Evolutionary conservation across 164 flowering plant genomes (phyloP).

Genomic region (Umbilicus rupestris): DNA sequence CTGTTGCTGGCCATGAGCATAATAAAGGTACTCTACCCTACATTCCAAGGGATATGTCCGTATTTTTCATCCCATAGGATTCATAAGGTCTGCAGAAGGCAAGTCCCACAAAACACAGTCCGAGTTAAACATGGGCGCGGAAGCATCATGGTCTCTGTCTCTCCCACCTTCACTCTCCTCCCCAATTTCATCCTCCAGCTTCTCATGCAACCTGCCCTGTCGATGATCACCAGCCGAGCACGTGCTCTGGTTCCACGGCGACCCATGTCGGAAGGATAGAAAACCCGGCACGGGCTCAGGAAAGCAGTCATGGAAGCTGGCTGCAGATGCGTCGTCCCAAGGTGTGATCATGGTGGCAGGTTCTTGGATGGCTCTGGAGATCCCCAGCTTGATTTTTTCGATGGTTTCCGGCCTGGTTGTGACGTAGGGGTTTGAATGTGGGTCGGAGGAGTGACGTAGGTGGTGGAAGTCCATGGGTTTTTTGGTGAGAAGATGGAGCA

Average conservation of each 20-base stretch:
- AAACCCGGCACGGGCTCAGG: slow-evolving; percentile 31
- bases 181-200: slow-evolving; percentile 39
- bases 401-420: slow-evolving; percentile 31
- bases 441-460: slow-evolving; percentile 29
- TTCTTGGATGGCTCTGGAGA: slow-evolving; percentile 72
- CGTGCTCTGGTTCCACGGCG: slow-evolving; percentile 80
- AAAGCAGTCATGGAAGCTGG: slow-evolving; percentile 30
- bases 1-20: too few species aligned
- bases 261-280: slow-evolving; percentile 43
- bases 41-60: not conserved
- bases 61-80: slow-evolving; percentile 39
- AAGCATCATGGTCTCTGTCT: slow-evolving; percentile 20
- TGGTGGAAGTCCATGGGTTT: slow-evolving; percentile 67
- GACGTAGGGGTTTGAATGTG: slow-evolving; percentile 21
- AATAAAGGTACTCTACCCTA: too few species aligned
- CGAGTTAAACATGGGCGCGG: slow-evolving; percentile 43
- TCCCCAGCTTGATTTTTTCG: slow-evolving; percentile 60
- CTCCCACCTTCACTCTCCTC: slow-evolving; percentile 48
- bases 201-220: slow-evolving; percentile 30
- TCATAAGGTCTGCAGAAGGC: slow-evolving; percentile 68
- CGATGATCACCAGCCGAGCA: slow-evolving; percentile 61
- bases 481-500: slow-evolving; percentile 93
- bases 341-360: slow-evolving; percentile 27
- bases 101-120: slow-evolving; percentile 82
- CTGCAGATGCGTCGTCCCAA: slow-evolving; percentile 42